A percentile compares a stretch with the other conserved stretches of the same genome.
Conservation (phyloP, 164 flowering plant species). For the Annona cherimola region DNA sequence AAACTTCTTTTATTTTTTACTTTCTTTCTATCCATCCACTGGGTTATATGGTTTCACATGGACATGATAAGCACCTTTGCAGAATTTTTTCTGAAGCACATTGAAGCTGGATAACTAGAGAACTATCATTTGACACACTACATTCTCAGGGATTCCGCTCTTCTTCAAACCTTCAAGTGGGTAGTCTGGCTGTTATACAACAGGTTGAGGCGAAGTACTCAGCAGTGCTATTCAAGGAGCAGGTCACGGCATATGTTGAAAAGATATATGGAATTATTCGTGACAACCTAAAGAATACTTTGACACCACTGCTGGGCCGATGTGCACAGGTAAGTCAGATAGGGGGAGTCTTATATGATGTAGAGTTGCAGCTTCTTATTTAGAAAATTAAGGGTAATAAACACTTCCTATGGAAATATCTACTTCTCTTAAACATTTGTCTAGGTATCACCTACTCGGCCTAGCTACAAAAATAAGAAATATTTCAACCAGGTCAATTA, state of each 20-base stretch:
- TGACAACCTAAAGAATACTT: conserved; percentile 88
- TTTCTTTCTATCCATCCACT: not conserved
- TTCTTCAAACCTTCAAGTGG: conserved; percentile 50
- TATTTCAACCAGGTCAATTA: too few species aligned
- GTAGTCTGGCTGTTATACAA: conserved; percentile 54
- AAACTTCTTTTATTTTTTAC: not conserved
- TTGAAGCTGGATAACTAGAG: not conserved
- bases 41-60: not conserved
- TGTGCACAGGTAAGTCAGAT: conserved; percentile 71
- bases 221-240: conserved; percentile 96
- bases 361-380: too few species aligned
- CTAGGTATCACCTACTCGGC: too few species aligned
- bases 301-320: conserved; percentile 59
- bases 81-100: not conserved
- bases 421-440: too few species aligned
- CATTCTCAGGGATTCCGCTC: conserved; percentile 83
- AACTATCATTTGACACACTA: not conserved
- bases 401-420: too few species aligned
- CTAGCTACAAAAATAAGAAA: too few species aligned
- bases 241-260: conserved; percentile 98
- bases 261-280: conserved; percentile 94
- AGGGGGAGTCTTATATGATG: not conserved
- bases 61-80: not conserved
- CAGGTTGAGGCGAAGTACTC: conserved; percentile 98
- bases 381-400: too few species aligned